Conservation (phyloP, 306 rosid species). For the Glycine tomentella region DNA sequence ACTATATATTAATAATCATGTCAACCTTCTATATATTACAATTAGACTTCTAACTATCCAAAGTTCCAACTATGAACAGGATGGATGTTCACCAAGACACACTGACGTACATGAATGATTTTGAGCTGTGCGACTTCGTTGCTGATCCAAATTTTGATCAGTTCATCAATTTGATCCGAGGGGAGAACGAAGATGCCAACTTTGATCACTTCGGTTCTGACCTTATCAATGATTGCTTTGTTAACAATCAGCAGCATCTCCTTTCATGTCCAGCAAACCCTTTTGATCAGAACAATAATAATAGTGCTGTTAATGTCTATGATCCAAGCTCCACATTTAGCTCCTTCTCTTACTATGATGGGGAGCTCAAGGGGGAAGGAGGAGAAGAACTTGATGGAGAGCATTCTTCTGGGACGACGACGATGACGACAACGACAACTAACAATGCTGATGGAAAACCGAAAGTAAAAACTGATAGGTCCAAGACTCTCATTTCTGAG, state of each 20-base stretch:
- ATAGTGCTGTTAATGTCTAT: constrained; percentile 40
- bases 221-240: constrained; percentile 59
- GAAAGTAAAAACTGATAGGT: constrained; percentile 66
- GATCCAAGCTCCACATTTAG: constrained; percentile 57
- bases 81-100: constrained; percentile 55
- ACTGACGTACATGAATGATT: constrained; percentile 47
- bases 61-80: constrained; percentile 15
- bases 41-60: constrained; percentile 26
- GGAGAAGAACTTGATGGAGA: constrained; percentile 53
- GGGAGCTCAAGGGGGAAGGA: constrained; percentile 48
- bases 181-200: constrained; percentile 56
- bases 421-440: not conserved
- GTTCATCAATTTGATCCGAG: constrained; percentile 74
- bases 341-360: constrained; percentile 58
- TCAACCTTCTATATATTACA: constrained; percentile 43
- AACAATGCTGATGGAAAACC: constrained; percentile 28
- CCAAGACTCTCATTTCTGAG: constrained; percentile 83
- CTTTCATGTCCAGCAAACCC: constrained; percentile 38
- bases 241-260: constrained; percentile 47
- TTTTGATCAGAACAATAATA: constrained; percentile 32
- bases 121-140: constrained; percentile 66
- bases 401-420: constrained; percentile 52
- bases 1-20: constrained; percentile 20
- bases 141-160: constrained; percentile 70
- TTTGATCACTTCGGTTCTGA: constrained; percentile 54